These are phyloP conservation scores for Sclerotinia sclerotiorum DNA, from an alignment of 2,329 filamentous ascomycete genomes.

Conservation along the genomic window DNA sequence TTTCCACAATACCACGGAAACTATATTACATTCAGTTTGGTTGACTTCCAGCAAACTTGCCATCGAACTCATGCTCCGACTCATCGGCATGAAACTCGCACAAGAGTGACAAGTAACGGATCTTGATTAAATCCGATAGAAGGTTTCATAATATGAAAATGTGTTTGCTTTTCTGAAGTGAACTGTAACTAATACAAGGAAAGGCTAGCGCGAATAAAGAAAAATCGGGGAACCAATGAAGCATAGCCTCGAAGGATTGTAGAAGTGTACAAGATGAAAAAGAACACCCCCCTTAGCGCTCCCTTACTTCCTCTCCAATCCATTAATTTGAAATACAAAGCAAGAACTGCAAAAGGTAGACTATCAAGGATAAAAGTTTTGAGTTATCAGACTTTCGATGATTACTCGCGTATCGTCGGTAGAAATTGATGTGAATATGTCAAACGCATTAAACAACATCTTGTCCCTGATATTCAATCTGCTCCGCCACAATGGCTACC, in stretches of 20 bases:
- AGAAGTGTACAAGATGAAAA: slow-evolving; percentile 9
- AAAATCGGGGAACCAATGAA: not conserved
- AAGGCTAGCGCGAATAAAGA: slow-evolving; percentile 3
- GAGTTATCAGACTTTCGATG: slow-evolving; percentile 10
- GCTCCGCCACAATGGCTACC: slow-evolving; percentile 18
- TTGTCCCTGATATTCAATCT: slow-evolving; percentile 24
- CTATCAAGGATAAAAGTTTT: slow-evolving; percentile 2
- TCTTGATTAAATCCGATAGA: not conserved
- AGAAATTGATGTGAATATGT: slow-evolving; percentile 11
- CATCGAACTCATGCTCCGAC: not conserved
- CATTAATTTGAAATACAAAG: slow-evolving; percentile 13
- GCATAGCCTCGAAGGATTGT: slow-evolving; percentile 1
- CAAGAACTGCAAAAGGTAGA: slow-evolving; percentile 14
- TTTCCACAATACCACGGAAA: slow-evolving; percentile 8
- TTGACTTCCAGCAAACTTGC: slow-evolving; percentile 15
- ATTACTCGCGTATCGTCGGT: slow-evolving; percentile 6
- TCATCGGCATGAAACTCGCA: slow-evolving; percentile 8
- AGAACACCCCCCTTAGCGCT: not conserved
- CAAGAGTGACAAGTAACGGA: slow-evolving; percentile 5
- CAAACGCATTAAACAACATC: slow-evolving; percentile 27
- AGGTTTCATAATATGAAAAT: not conserved
- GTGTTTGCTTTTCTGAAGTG: slow-evolving; percentile 11
- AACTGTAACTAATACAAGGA: slow-evolving; percentile 17
- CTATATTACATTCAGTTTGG: slow-evolving; percentile 12
- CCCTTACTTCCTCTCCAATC: not conserved